These are phyloP conservation scores for Mollisia scopiformis DNA, from an alignment of 2,329 filamentous ascomycete genomes.

Conservation along the genomic window DNA sequence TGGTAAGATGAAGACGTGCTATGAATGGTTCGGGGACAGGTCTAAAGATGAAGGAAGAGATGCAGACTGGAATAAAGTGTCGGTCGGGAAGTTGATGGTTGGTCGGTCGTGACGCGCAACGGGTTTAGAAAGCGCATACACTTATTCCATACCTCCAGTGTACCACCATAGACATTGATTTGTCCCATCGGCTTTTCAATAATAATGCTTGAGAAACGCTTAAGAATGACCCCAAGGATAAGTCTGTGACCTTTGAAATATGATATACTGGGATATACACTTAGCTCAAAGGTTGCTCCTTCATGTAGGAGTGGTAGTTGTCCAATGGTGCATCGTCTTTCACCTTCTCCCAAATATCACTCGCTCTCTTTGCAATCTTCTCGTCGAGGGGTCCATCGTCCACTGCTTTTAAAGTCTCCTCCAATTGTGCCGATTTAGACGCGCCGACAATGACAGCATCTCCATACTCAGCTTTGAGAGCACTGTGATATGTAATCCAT, in stretches of 20 bases:
- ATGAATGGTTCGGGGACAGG: constrained; percentile 17
- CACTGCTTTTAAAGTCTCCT: constrained; percentile 23
- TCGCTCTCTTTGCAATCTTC: constrained; percentile 19
- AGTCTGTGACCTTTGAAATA: not conserved
- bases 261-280: not conserved
- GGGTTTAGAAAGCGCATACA: too few species aligned
- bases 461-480: constrained; percentile 29
- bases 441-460: constrained; percentile 39
- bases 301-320: constrained; percentile 13
- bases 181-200: too few species aligned
- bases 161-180: too few species aligned
- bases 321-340: constrained; percentile 32
- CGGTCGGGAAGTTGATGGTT: constrained; percentile 15
- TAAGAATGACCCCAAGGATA: not conserved
- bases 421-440: constrained; percentile 25
- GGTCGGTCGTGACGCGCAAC: constrained; percentile 8
- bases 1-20: constrained; percentile 20
- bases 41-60: constrained; percentile 1
- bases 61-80: constrained; percentile 18
- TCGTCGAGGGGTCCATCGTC: constrained; percentile 29
- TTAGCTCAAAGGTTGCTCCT: not conserved
- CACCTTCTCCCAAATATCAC: constrained; percentile 31
- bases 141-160: too few species aligned
- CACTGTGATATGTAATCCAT: constrained; percentile 39
- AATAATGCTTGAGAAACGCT: too few species aligned